Evolutionary conservation across 106 monocot genomes (phyloP).

Genomic region (Dendrobium nobile): DNA sequence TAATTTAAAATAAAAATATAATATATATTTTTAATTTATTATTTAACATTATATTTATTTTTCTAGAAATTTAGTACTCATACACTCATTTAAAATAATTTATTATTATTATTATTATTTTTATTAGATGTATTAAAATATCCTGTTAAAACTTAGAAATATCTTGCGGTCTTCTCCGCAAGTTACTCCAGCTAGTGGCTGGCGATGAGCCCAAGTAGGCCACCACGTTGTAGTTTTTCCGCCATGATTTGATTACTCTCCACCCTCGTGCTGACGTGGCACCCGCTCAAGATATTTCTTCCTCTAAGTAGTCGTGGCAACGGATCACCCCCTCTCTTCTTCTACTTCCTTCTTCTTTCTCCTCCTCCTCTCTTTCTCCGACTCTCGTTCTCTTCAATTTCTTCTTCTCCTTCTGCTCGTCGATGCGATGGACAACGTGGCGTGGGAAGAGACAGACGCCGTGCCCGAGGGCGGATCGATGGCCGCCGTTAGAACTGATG

Average conservation of each 20-base stretch:
- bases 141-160: too few species aligned
- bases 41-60: too few species aligned
- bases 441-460: not conserved
- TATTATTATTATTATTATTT: too few species aligned
- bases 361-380: not conserved
- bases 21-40: too few species aligned
- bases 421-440: constrained; percentile 4
- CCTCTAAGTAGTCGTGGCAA: too few species aligned
- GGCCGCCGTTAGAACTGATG: not conserved
- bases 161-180: too few species aligned
- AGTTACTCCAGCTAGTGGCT: not conserved
- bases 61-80: too few species aligned
- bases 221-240: not conserved
- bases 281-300: not conserved
- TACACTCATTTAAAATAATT: too few species aligned
- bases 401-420: not conserved
- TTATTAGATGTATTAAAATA: too few species aligned
- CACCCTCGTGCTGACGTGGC: constrained; percentile 2
- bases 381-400: not conserved
- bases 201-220: not conserved
- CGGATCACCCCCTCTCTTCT: too few species aligned
- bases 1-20: too few species aligned
- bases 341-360: too few species aligned
- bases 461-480: not conserved
- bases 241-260: not conserved